Conservation (phyloP, 768 basidiomycete genomes). For the Rhizopogon vesiculosus region DNA sequence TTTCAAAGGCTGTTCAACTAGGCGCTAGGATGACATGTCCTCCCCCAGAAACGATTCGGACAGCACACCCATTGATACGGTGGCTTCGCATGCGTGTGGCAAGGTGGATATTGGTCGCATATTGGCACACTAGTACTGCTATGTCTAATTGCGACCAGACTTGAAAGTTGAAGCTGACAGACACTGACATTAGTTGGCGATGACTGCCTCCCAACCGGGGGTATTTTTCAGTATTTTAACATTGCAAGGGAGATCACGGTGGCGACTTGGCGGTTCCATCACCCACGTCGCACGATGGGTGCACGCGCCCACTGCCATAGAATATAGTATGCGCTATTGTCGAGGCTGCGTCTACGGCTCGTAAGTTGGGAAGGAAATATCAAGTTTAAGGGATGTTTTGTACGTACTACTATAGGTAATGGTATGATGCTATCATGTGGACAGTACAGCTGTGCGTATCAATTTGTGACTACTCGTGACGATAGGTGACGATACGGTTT, state of each 20-base stretch:
- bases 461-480: too few species aligned
- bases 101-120: neutral
- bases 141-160: neutral
- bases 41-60: neutral
- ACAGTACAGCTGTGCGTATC: too few species aligned
- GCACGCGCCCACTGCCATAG: neutral
- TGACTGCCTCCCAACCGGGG: neutral
- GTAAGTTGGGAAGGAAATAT: neutral
- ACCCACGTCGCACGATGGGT: too few species aligned
- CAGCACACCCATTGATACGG: neutral
- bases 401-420: neutral
- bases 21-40: neutral
- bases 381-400: neutral
- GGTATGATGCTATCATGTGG: too few species aligned
- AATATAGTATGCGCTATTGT: neutral
- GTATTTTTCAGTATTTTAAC: neutral
- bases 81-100: too few species aligned
- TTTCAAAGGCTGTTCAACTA: neutral
- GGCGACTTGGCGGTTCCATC: neutral
- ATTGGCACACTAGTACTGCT: neutral
- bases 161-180: neutral
- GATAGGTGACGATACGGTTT: neutral
- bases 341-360: neutral
- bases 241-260: neutral
- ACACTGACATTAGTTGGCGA: neutral